Base-by-base conservation (phyloP, 2,329 filamentous ascomycete genomes). In the Pyrenochaeta sp. region DNA sequence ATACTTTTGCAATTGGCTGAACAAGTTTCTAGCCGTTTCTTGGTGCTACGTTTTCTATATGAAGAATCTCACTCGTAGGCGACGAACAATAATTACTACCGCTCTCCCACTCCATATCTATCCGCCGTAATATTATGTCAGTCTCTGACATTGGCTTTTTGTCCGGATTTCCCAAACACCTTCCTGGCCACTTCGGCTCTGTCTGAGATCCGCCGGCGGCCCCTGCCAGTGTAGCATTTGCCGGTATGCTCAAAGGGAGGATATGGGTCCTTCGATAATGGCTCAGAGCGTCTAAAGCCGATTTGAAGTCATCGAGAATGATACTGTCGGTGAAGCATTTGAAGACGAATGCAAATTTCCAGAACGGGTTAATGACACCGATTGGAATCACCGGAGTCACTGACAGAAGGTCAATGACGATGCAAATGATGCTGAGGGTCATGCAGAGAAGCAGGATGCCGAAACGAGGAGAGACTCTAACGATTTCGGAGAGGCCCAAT, bases 271-370 rank as follows among this genome's bases (percentile, higher is more conserved):
- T 38, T 28, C 35, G 20, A 38, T 28, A 23, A 10, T 27, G 35
- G 21, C 23, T 26, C 9, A 38, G 21, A 42, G 11, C 14, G 24
- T 75, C 73, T 19, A 75, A 57, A 2, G 72, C 73, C 0, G 82
- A 83, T 58, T 84, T 84, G 75, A 86, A 86, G 56, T 86, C 82
- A 58, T 85, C 83, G 3, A 86, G 77, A 41, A 85, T 76, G 44
- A 85, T 80, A 0, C 77, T 81, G 56, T 85, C 82, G 22, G 81
- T 83, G 31, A 85, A 74, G 46, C 82, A 85, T 66, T 85, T 85
- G 72, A 83, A 84, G 23, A 84, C 76, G 31, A 82, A 79, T 1
- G 77, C 75, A 24, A 83, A 55, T 77, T 79, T 82, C 81, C 81
- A 84, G 63, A 83, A 84, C 0, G 81, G 81, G 55, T 84, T 81